Evolutionary conservation across 305 asterid species (phyloP), one percentile per base, ranked within the genome.

Genomic region (Coffea humblotiana): DNA sequence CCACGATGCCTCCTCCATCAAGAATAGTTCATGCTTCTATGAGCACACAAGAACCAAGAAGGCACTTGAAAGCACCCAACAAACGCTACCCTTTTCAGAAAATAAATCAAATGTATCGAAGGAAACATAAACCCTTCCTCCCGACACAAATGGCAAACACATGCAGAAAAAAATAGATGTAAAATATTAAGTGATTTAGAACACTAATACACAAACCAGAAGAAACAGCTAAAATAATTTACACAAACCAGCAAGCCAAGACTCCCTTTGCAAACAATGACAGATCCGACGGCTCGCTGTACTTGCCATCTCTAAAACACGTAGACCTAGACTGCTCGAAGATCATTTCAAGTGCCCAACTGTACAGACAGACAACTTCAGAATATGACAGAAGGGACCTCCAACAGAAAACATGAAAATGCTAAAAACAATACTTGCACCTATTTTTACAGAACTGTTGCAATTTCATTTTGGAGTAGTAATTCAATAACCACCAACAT

Each of bases 401-500:
- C 32, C 81, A 71, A 23, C 45, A 27, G 66, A 11, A 70, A 67
- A 52, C 35, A 71, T 67, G 9, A 29, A 48, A 27, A 12, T 48
- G 27, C 25, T 18, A 58, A 35, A 35, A 21, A 37, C 37, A 37
- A 61, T 43, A 77, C 40, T 67, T 52, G 60, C 73, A 70, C 35
- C 74, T 48, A 23, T 74, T 35, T 60, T 29, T 37, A 74, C 68
- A 73, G 15, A 73, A 49, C 75, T 65, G 35, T 25, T 49, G 54
- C 25, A 61, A 51, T 52, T 12, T 48, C 14, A 72, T 23, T 58
- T 58, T 5, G 64, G 73, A 71, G 45, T 27, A 81, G 77, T 70
- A 81, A 79, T 80, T 94, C 90, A 95, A 82, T 87, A 92, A 35
- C 97, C 93, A 68, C 97, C 95, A 43, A 86, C 92, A 23, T 80